These are phyloP conservation scores for Angomonas deanei DNA, from an alignment of 208 protist genomes.

Conservation along the genomic window DNA sequence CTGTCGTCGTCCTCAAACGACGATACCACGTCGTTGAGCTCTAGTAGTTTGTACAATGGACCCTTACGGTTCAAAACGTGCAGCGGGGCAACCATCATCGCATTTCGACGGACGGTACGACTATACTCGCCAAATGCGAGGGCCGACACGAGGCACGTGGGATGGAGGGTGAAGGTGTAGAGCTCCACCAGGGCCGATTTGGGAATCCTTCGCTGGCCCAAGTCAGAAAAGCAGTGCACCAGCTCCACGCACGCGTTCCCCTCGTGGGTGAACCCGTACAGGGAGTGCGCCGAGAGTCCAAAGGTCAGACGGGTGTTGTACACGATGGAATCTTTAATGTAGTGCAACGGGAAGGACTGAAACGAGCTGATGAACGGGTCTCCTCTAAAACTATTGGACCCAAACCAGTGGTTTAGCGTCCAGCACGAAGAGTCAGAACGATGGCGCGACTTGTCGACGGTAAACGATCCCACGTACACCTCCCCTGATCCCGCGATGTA, in stretches of 20 bases:
- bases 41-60: neutral
- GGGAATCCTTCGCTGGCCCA: slow-evolving; percentile 19
- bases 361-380: neutral
- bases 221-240: slow-evolving; percentile 39
- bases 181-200: slow-evolving; percentile 22
- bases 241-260: slow-evolving; percentile 22
- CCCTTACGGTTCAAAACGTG: neutral
- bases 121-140: too few relatives aligned
- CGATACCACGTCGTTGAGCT: neutral
- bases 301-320: slow-evolving; percentile 22
- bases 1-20: neutral
- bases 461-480: neutral
- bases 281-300: slow-evolving; percentile 29
- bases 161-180: slow-evolving; percentile 52
- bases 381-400: neutral
- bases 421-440: neutral
- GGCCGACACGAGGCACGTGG: slow-evolving; percentile 40
- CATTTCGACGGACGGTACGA: too few relatives aligned
- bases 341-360: neutral
- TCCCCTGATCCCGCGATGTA: neutral
- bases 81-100: neutral
- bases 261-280: slow-evolving; percentile 35
- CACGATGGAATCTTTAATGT: neutral
- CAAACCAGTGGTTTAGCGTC: neutral
- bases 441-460: neutral